Evolutionary conservation across 257 asterid genomes (phyloP), one percentile per base, ranked within the genome.

Genomic region (Solanum pimpinellifolium): DNA sequence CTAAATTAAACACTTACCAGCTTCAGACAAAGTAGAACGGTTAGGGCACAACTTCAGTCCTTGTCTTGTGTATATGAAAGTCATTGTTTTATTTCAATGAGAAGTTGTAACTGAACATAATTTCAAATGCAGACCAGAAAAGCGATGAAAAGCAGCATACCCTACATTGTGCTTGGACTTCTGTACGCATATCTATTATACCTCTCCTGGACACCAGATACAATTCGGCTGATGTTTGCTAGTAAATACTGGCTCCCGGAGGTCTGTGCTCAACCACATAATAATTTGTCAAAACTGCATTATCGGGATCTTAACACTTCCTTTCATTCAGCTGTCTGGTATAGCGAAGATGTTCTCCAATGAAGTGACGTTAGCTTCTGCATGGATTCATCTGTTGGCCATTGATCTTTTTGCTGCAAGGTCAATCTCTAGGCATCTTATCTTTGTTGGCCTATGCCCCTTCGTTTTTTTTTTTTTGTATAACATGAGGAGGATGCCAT

Each of bases 331-430:
- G 99, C 89, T 96, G 68, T 81, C 96, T 27, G 96, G 98, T 68
- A 96, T 97, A 88, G 94, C 96, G 25, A 96, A 90, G 94, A 91
- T 97, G 96, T 97, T 97, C 90, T 92, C 97, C 29, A 93, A 76
- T 83, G 98, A 95, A 91, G 94, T 94, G 93, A 94, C 99, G 1
- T 39, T 96, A 88, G 97, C 99, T 90, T 96, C 99, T 80, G 98
- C 97, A 16, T 96, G 99, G 99, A 94, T 96, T 91, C 99, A 96
- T 90, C 89, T 96, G 87, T 86, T 96, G 86, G 92, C 93, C 35
- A 90, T 96, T 0, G 98, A 96, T 91, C 98, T 96, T 86, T 96
- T 93, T 47, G 98, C 99, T 82, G 99, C 99, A 81, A 94, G 98
- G 98, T 96, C 46, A 49, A 52, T 49, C 85, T 80, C 21, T 29